Evolutionary conservation across 1,139 yeast genomes (phyloP), one percentile per base, ranked within the genome.

Genomic region (Saccharomyces hybrid): DNA sequence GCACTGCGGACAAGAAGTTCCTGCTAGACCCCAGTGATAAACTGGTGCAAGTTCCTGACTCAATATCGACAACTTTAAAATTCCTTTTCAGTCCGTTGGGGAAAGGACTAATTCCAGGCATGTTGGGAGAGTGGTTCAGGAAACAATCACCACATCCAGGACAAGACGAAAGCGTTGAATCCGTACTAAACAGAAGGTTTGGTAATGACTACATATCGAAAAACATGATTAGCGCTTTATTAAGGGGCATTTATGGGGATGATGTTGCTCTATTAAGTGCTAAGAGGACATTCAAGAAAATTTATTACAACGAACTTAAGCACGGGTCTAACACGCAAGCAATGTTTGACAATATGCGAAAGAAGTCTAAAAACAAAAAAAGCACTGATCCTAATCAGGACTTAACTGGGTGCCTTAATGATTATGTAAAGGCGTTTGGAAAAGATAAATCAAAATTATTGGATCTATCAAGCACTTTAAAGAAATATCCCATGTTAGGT

Each of bases 161-260:
- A 53, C 65, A 52, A 4, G 98, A 91, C 65, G 97, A 91, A 71
- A 76, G 86, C 3, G 83, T 91, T 0, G 84, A 80, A 50, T 73
- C 78, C 1, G 88, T 90, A 64, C 70, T 91, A 44, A 65, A 74
- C 1, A 74, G 98, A 60, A 73, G 97, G 56, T 84, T 90, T 64
- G 90, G 91, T 2, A 75, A 77, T 4, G 66, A 70, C 1, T 49
- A 52, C 42, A 59, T 89, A 5, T 78, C 88, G 2, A 79, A 81
- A 52, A 83, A 87, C 55, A 72, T 93, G 12, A 71, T 86, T 16
- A 88, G 96, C 68, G 98, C 96, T 0, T 73, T 91, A 3, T 75
- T 86, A 65, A 90, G 90, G 65, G 99, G 99, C 0, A 83, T 93
- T 1, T 93, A 90, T 68, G 97, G 96, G 4, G 97, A 96, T 1